Conservation (phyloP, 352 stramenopile species). For the Pythium oligandrum region DNA sequence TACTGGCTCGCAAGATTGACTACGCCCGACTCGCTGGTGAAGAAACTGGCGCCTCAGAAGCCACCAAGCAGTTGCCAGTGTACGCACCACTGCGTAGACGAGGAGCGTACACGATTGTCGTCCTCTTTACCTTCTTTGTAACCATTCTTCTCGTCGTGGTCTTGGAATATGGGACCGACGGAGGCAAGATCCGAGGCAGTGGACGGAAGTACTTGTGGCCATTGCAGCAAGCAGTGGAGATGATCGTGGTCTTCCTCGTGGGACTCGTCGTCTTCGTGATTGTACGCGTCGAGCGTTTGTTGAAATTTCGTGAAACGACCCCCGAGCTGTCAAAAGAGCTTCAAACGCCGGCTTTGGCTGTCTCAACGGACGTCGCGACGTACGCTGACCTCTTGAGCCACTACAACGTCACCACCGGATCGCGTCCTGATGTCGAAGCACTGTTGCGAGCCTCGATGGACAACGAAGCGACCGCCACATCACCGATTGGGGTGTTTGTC, state of each 20-base stretch:
- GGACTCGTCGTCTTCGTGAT: constrained; percentile 2
- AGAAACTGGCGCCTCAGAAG: constrained; percentile 3
- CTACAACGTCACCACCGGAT: constrained; percentile 8
- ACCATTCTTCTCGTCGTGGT: constrained; percentile 2
- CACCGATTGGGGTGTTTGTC: constrained; percentile 4
- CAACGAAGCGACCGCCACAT: too few relatives aligned
- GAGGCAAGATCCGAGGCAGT: constrained; percentile 9
- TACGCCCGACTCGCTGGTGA: constrained; percentile 4
- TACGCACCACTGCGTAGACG: constrained; percentile 10
- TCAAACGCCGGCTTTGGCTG: too few relatives aligned
- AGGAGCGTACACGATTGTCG: constrained; percentile 5
- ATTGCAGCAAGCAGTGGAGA: constrained; percentile 17
- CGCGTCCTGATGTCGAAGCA: constrained; percentile 9
- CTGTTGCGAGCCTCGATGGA: neutral
- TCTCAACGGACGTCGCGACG: constrained; percentile 4
- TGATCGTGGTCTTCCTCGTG: constrained; percentile 2
- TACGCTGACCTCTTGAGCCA: constrained; percentile 16
- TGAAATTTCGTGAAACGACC: neutral
- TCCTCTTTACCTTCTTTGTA: constrained; percentile 2
- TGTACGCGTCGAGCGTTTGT: constrained; percentile 4
- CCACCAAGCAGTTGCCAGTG: constrained; percentile 6
- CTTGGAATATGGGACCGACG: neutral
- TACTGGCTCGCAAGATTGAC: constrained; percentile 13
- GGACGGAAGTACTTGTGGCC: constrained; percentile 12
- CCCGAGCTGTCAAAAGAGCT: neutral